Percentiles rank a stretch among this genome's conserved stretches.
phyloP scores from a whole-genome alignment of 441 rosid species.

The Euphorbia celastroides region DNA sequence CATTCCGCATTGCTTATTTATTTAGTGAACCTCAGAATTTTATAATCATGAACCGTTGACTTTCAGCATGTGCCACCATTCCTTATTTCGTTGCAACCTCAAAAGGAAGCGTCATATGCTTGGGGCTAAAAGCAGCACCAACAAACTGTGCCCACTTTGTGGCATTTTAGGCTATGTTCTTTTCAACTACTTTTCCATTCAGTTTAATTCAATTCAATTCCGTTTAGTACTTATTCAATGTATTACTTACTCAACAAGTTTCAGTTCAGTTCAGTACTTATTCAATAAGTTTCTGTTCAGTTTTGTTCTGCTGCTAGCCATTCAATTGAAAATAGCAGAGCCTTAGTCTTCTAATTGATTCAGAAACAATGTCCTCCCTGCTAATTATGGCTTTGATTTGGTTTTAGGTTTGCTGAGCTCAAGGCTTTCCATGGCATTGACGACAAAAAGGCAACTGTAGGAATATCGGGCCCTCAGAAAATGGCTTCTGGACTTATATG shows the following conservation, averaged over 20 bases:
- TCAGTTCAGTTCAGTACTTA: too few relatives aligned
- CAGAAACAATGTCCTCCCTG: background rate
- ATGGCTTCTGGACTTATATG: conserved; percentile 79
- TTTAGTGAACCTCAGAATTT: background rate
- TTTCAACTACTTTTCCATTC: too few relatives aligned
- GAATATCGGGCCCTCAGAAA: conserved; percentile 62
- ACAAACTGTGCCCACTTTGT: background rate
- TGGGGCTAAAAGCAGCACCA: background rate
- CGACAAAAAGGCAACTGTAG: conserved; percentile 55
- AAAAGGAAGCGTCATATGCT: background rate
- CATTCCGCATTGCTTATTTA: background rate
- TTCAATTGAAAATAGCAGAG: too few relatives aligned
- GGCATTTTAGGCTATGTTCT: too few relatives aligned
- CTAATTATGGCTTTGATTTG: conserved; percentile 18
- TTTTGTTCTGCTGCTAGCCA: too few relatives aligned
- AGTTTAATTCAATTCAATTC: too few relatives aligned
- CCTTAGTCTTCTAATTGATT: background rate
- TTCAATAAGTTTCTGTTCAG: too few relatives aligned
- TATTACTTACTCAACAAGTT: too few relatives aligned
- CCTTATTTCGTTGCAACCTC: background rate
- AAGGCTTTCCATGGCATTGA: conserved; percentile 70
- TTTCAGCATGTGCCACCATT: background rate
- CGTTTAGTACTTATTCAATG: too few relatives aligned
- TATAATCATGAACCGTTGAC: background rate
- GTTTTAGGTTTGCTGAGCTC: conserved; percentile 70